Base-by-base conservation (phyloP, 306 rosid genomes). In the Malus sieversii region DNA sequence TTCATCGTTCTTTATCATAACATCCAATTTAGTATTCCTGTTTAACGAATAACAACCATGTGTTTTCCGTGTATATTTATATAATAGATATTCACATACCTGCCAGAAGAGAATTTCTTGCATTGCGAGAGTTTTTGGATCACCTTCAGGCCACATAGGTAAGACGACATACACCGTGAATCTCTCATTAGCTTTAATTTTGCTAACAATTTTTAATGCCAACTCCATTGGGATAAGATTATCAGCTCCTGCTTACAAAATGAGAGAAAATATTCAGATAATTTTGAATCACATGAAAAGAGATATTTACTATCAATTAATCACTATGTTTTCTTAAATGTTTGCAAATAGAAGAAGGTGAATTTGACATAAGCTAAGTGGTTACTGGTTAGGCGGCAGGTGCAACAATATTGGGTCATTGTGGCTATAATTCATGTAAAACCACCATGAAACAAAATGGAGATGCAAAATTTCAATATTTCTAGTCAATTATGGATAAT, bases 121-220 rank as follows among this genome's bases (percentile, higher is more conserved):
- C 97, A 92, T 48, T 33, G 97, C 27, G 55, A 66, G 91, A 60
- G 90, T 22, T 55, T 82, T 89, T 18, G 99, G 99, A 87, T 90
- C 97, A 79, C 99, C 99, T 86, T 95, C 97, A 38, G 97, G 99
- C 99, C 99, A 95, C 98, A 95, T 78, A 22, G 99, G 98, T 77
- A 92, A 20, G 52, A 95, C 81, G 77, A 90, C 19, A 77, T 92
- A 95, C 73, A 95, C 97, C 32, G 93, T 89, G 85, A 95, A 92
- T 86, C 98, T 90, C 86, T 95, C 99, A 15, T 84, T 79, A 30
- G 96, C 90, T 87, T 74, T 90, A 71, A 95, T 95, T 83, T 95
- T 95, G 88, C 86, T 87, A 23, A 87, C 88, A 74, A 95, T 89
- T 85, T 95, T 95, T 67, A 92, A 84, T 32, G 98, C 99, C 89